These are phyloP conservation scores for Exophiala aquamarina DNA, from an alignment of 2,329 filamentous ascomycete genomes.

Conservation along the genomic window DNA sequence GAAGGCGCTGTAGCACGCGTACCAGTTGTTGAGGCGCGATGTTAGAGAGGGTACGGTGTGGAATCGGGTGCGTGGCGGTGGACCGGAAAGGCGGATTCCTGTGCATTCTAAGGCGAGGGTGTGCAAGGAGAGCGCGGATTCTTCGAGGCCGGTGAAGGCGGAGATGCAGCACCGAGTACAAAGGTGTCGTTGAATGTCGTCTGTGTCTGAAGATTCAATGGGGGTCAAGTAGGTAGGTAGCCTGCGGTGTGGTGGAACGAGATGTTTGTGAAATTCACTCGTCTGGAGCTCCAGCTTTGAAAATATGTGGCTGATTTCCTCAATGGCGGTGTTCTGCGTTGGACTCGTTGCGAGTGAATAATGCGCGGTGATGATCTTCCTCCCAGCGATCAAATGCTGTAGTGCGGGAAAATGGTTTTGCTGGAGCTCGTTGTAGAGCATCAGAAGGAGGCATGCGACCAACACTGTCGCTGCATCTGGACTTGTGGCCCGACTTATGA, in stretches of 20 bases:
- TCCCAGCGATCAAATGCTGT: slow-evolving; percentile 17
- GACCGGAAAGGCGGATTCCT: not conserved
- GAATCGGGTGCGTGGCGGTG: slow-evolving; percentile 13
- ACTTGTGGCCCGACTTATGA: slow-evolving; percentile 4
- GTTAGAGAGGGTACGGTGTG: slow-evolving; percentile 15
- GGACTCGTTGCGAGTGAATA: not conserved
- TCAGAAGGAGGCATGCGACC: slow-evolving; percentile 20
- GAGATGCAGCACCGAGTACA: not conserved
- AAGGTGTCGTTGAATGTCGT: slow-evolving; percentile 4
- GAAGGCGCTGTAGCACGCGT: slow-evolving; percentile 6
- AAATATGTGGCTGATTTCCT: slow-evolving; percentile 19
- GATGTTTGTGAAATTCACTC: slow-evolving; percentile 5
- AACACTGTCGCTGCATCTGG: slow-evolving; percentile 14
- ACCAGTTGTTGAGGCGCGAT: slow-evolving; percentile 15
- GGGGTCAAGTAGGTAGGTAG: not conserved
- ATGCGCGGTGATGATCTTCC: slow-evolving; percentile 12
- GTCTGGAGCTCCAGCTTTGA: slow-evolving; percentile 15
- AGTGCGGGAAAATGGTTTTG: slow-evolving; percentile 10
- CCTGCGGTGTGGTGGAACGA: not conserved
- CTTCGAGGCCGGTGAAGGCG: slow-evolving; percentile 1
- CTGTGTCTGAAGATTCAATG: not conserved
- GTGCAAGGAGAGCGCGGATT: slow-evolving; percentile 8
- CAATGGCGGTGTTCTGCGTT: slow-evolving; percentile 1
- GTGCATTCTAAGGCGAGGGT: slow-evolving; percentile 5
- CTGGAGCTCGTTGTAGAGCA: slow-evolving; percentile 20